Conservation (phyloP, 1,284 basidiomycete species). For the Malassezia obtusa region DNA sequence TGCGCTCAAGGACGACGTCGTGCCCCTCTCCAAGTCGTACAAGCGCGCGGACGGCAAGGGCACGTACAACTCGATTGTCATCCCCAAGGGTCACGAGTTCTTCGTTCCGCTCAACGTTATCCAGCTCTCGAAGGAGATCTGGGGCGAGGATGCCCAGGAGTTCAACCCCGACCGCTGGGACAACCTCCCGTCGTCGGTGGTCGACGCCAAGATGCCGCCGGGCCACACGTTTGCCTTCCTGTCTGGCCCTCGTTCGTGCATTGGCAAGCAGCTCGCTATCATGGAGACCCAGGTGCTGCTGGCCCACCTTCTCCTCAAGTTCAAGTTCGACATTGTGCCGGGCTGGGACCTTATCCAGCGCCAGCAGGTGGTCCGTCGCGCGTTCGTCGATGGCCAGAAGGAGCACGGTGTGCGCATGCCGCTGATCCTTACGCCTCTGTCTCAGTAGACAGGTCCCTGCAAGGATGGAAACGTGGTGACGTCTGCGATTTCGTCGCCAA, state of each 20-base stretch:
- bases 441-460: no score
- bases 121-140: conserved; percentile 27
- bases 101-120: conserved; percentile 33
- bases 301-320: conserved; percentile 13
- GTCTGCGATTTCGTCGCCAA: not conserved
- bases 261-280: conserved; percentile 15
- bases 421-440: conserved; percentile 14
- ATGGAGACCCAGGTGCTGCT: conserved; percentile 17
- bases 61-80: conserved; percentile 19
- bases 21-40: conserved; percentile 31
- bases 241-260: conserved; percentile 15
- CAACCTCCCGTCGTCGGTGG: conserved; percentile 22
- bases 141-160: conserved; percentile 30
- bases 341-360: conserved; percentile 16
- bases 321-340: conserved; percentile 16
- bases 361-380: conserved; percentile 18
- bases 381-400: conserved; percentile 17
- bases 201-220: conserved; percentile 19
- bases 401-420: conserved; percentile 17
- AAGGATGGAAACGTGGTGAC: not conserved
- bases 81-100: conserved; percentile 28
- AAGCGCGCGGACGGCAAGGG: conserved; percentile 49
- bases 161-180: conserved; percentile 39
- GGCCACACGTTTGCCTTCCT: conserved; percentile 18
- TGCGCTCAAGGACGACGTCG: conserved; percentile 21